Conservation (phyloP, 352 stramenopile genomes). For the Pythium folliculosum region DNA sequence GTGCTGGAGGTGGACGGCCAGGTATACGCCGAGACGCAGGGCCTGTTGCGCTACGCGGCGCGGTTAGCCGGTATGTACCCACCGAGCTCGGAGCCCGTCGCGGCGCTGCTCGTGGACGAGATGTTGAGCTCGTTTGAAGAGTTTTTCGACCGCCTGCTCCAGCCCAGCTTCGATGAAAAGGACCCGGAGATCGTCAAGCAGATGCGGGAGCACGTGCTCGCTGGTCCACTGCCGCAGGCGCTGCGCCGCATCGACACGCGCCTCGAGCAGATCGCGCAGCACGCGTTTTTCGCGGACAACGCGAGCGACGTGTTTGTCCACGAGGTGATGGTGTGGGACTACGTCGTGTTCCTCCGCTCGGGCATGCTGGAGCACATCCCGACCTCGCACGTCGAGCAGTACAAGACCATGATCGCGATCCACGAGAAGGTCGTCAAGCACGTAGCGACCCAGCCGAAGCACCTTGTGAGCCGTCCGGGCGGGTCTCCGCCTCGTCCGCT, state of each 20-base stretch:
- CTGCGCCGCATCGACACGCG: constrained; percentile 16
- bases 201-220: constrained; percentile 23
- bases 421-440: constrained; percentile 23
- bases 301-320: constrained; percentile 27
- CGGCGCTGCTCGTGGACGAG: constrained; percentile 33
- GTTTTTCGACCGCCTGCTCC: constrained; percentile 28
- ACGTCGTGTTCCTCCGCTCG: constrained; percentile 16
- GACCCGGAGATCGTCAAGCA: constrained; percentile 17
- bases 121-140: constrained; percentile 35
- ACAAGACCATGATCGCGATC: constrained; percentile 21
- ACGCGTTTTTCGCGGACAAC: constrained; percentile 7
- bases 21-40: constrained; percentile 32
- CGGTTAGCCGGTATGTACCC: constrained; percentile 39
- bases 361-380: constrained; percentile 20
- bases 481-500: not conserved
- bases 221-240: constrained; percentile 1
- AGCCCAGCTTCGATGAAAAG: constrained; percentile 25
- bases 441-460: not conserved
- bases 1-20: constrained; percentile 34
- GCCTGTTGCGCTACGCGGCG: constrained; percentile 36
- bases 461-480: not conserved
- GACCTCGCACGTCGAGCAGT: constrained; percentile 21
- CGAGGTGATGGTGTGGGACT: constrained; percentile 30
- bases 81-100: constrained; percentile 21
- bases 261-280: constrained; percentile 2